Base-by-base conservation (phyloP, 2,329 filamentous ascomycete genomes). In the Trichophyton benhamiae region DNA sequence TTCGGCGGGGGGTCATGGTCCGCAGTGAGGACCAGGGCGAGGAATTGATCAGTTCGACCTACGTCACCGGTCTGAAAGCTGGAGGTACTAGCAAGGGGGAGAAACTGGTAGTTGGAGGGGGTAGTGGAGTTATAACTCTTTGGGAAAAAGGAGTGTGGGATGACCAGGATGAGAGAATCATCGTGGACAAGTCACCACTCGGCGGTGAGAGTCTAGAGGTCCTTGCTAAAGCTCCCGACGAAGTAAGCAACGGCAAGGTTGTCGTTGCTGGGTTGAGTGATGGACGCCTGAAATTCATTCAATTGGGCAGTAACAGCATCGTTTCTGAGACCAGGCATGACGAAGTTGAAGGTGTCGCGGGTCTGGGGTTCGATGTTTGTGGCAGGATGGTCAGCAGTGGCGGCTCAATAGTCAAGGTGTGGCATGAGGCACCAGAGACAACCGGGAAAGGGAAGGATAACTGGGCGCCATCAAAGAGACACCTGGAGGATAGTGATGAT, bases 131-230 rank as follows among this genome's bases (percentile, higher is more conserved):
- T 1, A 73, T 97, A 65, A 96, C 91, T 3, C 77, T 97, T 5
- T 99, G 94, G 91, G 92, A 99, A 73, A 87, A 87, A 66, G 92
- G 92, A 0, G 84, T 88, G 0, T 97, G 94, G 92, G 91, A 95
- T 69, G 92, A 97, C 72, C 90, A 96, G 72, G 89, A 95, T 67
- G 91, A 95, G 75, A 83, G 91, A 59, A 88, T 96, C 68, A 84
- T 88, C 57, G 84, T 96, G 7, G 86, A 90, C 66, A 74, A 76
- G 30, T 77, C 76, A 22, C 75, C 79, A 8, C 82, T 79, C 17
- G 87, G 84, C 7, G 89, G 83, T 52, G 91, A 95, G 72, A 89
- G 88, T 63, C 76, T 96, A 48, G 92, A 97, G 69, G 82, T 85
- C n/a, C 78, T 96, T 63, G 80, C 83, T 0, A 75, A 87, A 59